A percentile compares a stretch with the other conserved stretches of the same genome.
Evolutionary conservation across 1,139 yeast genomes (phyloP).

Genomic region (Zhuliangozyma parablackwelliae): DNA sequence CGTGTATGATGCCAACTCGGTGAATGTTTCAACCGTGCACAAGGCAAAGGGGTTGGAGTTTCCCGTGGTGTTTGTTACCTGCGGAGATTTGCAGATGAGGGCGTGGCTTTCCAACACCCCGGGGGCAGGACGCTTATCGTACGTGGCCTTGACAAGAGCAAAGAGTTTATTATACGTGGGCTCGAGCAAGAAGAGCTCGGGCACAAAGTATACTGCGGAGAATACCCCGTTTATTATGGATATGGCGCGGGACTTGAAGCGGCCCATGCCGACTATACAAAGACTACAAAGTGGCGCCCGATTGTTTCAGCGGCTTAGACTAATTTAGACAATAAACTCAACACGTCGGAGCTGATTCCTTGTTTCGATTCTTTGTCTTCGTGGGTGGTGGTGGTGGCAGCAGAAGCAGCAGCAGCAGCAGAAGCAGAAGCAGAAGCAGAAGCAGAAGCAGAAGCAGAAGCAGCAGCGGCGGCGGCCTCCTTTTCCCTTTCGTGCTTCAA

Average conservation of each 20-base stretch:
- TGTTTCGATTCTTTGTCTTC: constrained; percentile 22
- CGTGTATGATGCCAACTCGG: constrained; percentile 20
- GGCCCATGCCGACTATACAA: constrained; percentile 3
- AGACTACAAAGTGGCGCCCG: constrained; percentile 3
- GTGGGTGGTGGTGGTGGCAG: constrained; percentile 8
- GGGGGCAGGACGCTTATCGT: constrained; percentile 36
- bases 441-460: constrained; percentile 9
- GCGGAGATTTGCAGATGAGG: constrained; percentile 3
- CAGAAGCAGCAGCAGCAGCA: constrained; percentile 8
- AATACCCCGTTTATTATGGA: constrained; percentile 1
- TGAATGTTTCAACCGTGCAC: constrained; percentile 62
- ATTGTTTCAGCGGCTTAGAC: constrained; percentile 12
- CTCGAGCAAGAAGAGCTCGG: too few relatives aligned
- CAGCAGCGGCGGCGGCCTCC: constrained; percentile 18
- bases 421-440: constrained; percentile 4
- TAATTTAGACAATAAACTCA: constrained; percentile 34
- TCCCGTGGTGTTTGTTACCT: constrained; percentile 60
- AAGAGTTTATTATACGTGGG: constrained; percentile 44
- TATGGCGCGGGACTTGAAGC: constrained; percentile 6
- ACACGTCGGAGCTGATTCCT: constrained; percentile 17
- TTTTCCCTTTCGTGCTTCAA: constrained; percentile 25
- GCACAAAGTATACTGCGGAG: not conserved
- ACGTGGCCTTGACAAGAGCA: constrained; percentile 68
- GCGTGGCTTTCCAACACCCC: constrained; percentile 1
- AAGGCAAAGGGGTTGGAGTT: constrained; percentile 70